Evolutionary conservation across 1,284 basidiomycete genomes (phyloP), one percentile per base, ranked within the genome.

Genomic region (Tetrapyrgos nigripes): DNA sequence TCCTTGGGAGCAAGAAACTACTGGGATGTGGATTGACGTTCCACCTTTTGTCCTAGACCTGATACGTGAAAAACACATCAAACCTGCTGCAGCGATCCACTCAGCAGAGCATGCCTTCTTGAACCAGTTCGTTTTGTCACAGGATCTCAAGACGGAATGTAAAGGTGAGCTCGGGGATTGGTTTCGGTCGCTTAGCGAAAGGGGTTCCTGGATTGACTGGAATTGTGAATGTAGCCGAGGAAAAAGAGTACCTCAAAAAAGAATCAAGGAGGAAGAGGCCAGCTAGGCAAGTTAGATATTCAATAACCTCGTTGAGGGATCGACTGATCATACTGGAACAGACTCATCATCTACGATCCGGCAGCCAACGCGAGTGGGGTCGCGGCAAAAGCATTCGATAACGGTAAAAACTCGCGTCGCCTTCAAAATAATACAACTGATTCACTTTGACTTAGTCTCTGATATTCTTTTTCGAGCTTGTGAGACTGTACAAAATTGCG

Each of bases 1-100:
- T 0, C 85, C 92, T 0, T 94, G 91, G 80, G 84, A 92, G 64
- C 86, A 88, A 19, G 83, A 88, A 56, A 88, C 91, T 0, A 87
- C 83, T 1, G 94, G 94, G 2, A 80, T 94, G 63, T 97, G 95
- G 95, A 79, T 97, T 26, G 93, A 97, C 68, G 79, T 96, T 1
- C 92, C 94, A 0, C 78, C 77, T 50, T 37, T 70, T 11, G 77
- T 79, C 48, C 73, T 89, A 53, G 75, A 73, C 33, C 76, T 86
- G 50, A 82, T 97, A 68, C 77, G 76, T 4, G 67, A 71, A 21
- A 86, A 88, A 62, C 77, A 77, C 5, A 83, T 94, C 57, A 86
- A 84, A 58, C 81, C 84, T 0, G 86, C 91, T 0, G 92, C 88
- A 58, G 92, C 90, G 0, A 94, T 96, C 52, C 94, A 96, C 68